These are phyloP conservation scores for Carex scoparia DNA, from an alignment of 176 grass and related monocot genomes.

Conservation along the genomic window DNA sequence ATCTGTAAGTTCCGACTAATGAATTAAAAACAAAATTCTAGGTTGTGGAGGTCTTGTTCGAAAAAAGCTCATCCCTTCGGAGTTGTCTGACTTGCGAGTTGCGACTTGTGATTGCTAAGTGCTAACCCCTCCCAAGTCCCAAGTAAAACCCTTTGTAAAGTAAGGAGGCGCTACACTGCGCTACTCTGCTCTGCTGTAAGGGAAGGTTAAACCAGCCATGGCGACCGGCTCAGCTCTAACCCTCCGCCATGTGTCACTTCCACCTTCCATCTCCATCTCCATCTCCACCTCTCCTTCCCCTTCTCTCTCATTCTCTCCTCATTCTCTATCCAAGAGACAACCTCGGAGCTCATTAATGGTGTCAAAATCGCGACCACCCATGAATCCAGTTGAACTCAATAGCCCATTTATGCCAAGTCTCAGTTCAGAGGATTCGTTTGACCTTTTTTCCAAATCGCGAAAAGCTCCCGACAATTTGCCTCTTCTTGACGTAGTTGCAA, in stretches of 20 bases:
- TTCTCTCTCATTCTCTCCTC: slow-evolving; percentile 5
- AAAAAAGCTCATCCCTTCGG: not conserved
- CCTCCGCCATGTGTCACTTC: not conserved
- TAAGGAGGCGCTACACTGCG: not conserved
- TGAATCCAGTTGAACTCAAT: not conserved
- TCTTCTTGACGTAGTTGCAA: not conserved
- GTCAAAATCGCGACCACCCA: not conserved
- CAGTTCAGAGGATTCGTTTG: not conserved
- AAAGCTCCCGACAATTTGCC: not conserved
- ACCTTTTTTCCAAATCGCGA: not conserved
- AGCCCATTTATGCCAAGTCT: not conserved
- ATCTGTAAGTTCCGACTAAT: not conserved
- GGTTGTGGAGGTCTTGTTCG: not conserved
- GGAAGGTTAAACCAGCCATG: not conserved
- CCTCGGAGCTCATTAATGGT: slow-evolving; percentile 18
- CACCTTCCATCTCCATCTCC: slow-evolving; percentile 12
- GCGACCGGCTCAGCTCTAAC: slow-evolving; percentile 9
- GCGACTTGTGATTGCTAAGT: no score
- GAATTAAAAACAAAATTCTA: not conserved
- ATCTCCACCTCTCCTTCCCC: slow-evolving; percentile 10
- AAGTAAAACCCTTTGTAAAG: not conserved
- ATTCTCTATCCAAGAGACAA: slow-evolving; percentile 29
- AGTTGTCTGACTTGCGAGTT: no score
- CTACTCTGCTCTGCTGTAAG: no score
- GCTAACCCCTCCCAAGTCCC: not conserved